Conservation (phyloP, 1,284 basidiomycete species). For the Pseudozyma sp. region DNA sequence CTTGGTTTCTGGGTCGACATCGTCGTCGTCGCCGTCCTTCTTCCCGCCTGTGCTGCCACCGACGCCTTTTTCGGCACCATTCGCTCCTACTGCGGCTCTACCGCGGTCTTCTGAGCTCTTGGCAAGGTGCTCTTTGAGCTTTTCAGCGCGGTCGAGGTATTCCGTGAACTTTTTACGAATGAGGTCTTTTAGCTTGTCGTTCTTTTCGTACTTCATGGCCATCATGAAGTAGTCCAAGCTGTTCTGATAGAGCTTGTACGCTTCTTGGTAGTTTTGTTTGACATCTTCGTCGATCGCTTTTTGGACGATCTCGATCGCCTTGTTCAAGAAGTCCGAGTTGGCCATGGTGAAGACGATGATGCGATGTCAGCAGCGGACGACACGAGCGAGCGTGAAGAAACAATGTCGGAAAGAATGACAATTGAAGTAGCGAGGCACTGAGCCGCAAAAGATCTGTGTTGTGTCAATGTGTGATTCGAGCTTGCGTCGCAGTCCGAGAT, state of each 20-base stretch:
- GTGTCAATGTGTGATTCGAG: too few relatives aligned
- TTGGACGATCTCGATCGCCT: slow-evolving; percentile 93
- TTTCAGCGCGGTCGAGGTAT: slow-evolving; percentile 92
- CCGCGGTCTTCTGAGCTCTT: slow-evolving; percentile 77
- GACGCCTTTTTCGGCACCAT: slow-evolving; percentile 74
- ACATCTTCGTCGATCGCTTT: slow-evolving; percentile 94
- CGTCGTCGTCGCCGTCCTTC: slow-evolving; percentile 79
- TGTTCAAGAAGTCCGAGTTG: slow-evolving; percentile 69
- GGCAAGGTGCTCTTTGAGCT: slow-evolving; percentile 77
- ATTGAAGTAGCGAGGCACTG: too few relatives aligned
- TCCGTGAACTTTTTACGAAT: slow-evolving; percentile 91
- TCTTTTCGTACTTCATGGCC: slow-evolving; percentile 90
- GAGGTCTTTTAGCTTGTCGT: slow-evolving; percentile 88
- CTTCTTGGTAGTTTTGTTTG: slow-evolving; percentile 92
- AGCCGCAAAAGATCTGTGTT: too few relatives aligned
- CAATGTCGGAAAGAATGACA: too few relatives aligned
- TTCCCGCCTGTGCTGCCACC: slow-evolving; percentile 76
- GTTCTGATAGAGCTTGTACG: slow-evolving; percentile 89
- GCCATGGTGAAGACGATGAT: slow-evolving; percentile 40
- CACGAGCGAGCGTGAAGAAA: not conserved
- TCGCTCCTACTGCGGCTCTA: slow-evolving; percentile 81
- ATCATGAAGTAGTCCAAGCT: slow-evolving; percentile 98
- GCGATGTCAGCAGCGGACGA: not conserved
- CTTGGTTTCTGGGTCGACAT: slow-evolving; percentile 90
- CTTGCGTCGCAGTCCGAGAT: too few relatives aligned